Percentiles rank a stretch among this genome's conserved stretches.
Conservation (phyloP, 345 rosid species). For the Mallotus nudiflorus region DNA sequence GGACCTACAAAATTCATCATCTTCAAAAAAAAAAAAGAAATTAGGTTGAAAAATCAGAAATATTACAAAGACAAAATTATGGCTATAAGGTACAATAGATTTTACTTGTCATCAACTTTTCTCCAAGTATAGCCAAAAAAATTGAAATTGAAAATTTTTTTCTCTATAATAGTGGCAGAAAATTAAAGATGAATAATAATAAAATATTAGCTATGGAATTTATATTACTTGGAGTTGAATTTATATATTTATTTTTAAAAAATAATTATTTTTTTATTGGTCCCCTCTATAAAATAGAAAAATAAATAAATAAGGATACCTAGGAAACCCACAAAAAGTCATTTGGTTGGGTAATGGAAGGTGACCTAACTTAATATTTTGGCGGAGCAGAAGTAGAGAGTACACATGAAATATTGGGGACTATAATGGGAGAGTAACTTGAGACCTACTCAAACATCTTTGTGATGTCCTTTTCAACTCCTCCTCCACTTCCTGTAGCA, state of each 20-base stretch:
- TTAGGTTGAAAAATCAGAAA: constrained; percentile 1
- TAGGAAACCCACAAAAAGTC: constrained; percentile 1
- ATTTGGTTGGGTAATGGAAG: constrained; percentile 11
- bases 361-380: constrained; percentile 6
- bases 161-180: no score
- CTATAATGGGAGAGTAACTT: constrained; percentile 1
- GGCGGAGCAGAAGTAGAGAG: neutral
- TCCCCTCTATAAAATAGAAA: no score
- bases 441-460: neutral
- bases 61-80: constrained; percentile 12
- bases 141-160: no score
- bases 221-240: neutral
- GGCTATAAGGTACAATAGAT: neutral
- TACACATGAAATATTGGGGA: neutral
- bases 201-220: neutral
- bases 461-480: neutral
- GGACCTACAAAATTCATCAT: constrained; percentile 1
- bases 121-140: no score
- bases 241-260: neutral
- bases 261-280: neutral
- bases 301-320: constrained; percentile 5
- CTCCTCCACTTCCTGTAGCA: no score
- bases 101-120: neutral
- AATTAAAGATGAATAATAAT: no score
- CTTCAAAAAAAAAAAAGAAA: neutral